Base-by-base conservation (phyloP, 208 protist species). In the Jaenimonas drosophilae region DNA sequence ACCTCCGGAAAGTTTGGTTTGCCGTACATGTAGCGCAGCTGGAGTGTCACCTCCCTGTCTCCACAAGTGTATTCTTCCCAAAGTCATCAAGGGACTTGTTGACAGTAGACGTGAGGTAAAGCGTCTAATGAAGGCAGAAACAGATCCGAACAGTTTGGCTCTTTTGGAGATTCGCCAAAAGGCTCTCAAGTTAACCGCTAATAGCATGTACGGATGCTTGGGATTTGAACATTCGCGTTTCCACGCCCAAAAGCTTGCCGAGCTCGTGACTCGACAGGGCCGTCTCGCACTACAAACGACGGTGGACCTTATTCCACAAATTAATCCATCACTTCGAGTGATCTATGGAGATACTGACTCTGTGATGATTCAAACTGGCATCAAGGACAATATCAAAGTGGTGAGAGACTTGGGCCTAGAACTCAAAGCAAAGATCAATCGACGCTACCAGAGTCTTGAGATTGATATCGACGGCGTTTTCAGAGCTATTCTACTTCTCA, bases 401-500 rank as follows among this genome's bases (percentile, higher is more conserved):
- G 94, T 96, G 17, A 64, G 81, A n/a, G 75, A 90, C 24, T 75
- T 97, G 26, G 97, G 86, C 29, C 48, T 76, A 14, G 67, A 92
- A 28, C 60, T 99, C 34, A 97, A 96, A 59, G 70, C 78, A 33
- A 85, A 91, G 48, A 88, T 99, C 26, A 99, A 99, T 76, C 89
- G 97, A 61, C 59, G 63, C 24, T 99, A 99, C 70, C 78, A 84
- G 51, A 88, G 87, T 44, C 68, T 99, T n/a, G 96, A 99, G 55
- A 98, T 99, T 53, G 98, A 98, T 50, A 96, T 99, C 40, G 99
- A 99, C 70, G 97, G 96, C 43, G 86, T 99, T n/a, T 99, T 99
- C 66, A 86, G 94, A 36, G 73, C 84, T 21, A 95, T 99, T 65
- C 78, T 99, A 25, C 70, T 99, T 4, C 77, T 91, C 31, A 85